phyloP scores from a whole-genome alignment of 805 yeast genomes.

The Yarrowia osloensis region DNA sequence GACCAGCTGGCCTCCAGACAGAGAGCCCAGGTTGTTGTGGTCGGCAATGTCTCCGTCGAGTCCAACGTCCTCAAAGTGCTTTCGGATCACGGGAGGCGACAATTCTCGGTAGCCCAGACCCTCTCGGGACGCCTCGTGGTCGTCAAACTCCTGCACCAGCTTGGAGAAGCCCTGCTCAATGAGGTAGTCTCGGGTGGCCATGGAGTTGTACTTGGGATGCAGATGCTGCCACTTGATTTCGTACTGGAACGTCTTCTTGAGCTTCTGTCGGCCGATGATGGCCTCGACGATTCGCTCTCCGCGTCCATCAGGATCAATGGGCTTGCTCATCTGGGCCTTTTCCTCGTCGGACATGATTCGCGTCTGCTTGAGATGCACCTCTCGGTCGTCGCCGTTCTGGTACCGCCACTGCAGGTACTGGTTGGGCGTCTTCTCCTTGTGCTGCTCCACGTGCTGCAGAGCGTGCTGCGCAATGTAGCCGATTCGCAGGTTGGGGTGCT shows the following conservation, averaged over 20 bases:
- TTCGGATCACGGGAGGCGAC: conserved; percentile 86
- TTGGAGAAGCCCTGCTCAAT: conserved; percentile 84
- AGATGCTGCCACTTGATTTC: conserved; percentile 92
- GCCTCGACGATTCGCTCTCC: conserved; percentile 91
- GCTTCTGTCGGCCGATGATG: conserved; percentile 93
- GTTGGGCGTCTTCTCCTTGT: conserved; percentile 95
- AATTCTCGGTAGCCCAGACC: conserved; percentile 98
- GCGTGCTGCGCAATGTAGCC: conserved; percentile 99
- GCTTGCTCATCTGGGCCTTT: conserved; percentile 71
- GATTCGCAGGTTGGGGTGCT: conserved; percentile 96
- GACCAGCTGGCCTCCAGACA: conserved; percentile 97
- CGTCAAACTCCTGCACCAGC: conserved; percentile 94
- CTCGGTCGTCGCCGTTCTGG: conserved; percentile 97
- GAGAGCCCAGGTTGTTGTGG: conserved; percentile 94
- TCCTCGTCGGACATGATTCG: conserved; percentile 83
- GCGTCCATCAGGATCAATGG: conserved; percentile 82
- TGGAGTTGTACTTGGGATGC: conserved; percentile 90
- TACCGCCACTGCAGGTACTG: conserved; percentile 99
- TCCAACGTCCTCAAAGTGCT: conserved; percentile 97
- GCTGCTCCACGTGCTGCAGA: conserved; percentile 93
- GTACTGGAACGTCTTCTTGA: conserved; percentile 94
- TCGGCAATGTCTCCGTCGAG: conserved; percentile 97
- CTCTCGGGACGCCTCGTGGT: conserved; percentile 98
- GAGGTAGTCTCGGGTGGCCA: conserved; percentile 84
- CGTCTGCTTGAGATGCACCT: conserved; percentile 88